Base-by-base conservation (phyloP, 805 yeast species). In the Spathaspora hagerdaliae region DNA sequence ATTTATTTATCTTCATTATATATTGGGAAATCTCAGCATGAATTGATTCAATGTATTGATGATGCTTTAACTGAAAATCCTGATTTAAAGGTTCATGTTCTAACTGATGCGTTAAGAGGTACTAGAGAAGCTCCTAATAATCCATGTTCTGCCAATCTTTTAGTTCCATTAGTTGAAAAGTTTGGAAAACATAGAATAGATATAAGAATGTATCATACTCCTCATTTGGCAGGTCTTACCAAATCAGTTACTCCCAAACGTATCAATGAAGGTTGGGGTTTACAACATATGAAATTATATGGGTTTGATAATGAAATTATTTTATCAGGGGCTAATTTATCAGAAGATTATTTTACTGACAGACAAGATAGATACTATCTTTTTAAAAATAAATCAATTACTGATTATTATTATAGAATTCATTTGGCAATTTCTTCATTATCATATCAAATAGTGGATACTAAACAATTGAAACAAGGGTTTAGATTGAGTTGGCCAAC, bases 271-370 rank as follows among this genome's bases (percentile, higher is more conserved):
- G 91, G 95, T 3, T 79, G 77, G 67, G 99, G 99, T 0, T 74
- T 94, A 42, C 99, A 94, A 63, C 99, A 94, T 60, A 94, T 94
- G 98, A 94, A 94, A 62, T 76, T 94, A 27, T 94, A 94, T 62
- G 99, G 99, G 1, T 82, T 91, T 57, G 99, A 94, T 62, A 81
- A 89, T 56, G 96, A 91, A 59, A 81, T 94, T 36, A 77, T 94
- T 14, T 73, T 94, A 31, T 79, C 87, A 13, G 99, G 98, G 6
- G 99, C 99, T 2, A 94, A 94, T 58, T 72, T 94, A 40, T 88
- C 97, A 0, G 72, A 78, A 33, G 99, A 94, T 65, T 94, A 94
- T 64, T 94, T 94, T 65, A 87, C 96, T 3, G 85, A 92, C 63
- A 80, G 99, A 52, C 99, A 94, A 62, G 99, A 94, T 64, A 72